A percentile compares a stretch with the other conserved stretches of the same genome.
Conservation (phyloP, 129 eudicot genomes). For the Centaurea solstitialis region DNA sequence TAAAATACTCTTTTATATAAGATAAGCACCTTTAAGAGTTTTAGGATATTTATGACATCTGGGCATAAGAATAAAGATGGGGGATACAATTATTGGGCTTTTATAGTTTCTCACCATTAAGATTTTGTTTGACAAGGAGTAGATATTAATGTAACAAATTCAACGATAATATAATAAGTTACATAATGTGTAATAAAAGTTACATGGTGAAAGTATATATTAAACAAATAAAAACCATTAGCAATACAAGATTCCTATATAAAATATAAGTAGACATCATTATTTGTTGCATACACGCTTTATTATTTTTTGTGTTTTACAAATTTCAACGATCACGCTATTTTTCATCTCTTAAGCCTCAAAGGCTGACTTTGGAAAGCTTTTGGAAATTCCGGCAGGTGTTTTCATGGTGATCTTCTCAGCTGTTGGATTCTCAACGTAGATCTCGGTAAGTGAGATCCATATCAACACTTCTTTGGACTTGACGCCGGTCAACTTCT, state of each 20-base stretch:
- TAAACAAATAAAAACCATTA: neutral
- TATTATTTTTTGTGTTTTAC: neutral
- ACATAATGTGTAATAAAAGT: neutral
- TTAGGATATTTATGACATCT: neutral
- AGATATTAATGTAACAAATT: neutral
- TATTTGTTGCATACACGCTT: conserved; percentile 4
- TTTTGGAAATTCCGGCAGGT: conserved; percentile 48
- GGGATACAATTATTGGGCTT: too few species aligned
- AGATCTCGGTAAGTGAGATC: conserved; percentile 47
- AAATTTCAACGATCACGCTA: neutral
- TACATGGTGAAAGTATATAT: neutral
- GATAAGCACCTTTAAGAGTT: too few species aligned
- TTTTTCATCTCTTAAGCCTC: conserved; percentile 5
- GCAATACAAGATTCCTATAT: neutral
- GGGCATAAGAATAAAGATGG: neutral
- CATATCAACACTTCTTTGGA: conserved; percentile 63
- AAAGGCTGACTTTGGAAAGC: conserved; percentile 47
- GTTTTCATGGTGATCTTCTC: conserved; percentile 53
- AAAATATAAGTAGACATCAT: neutral
- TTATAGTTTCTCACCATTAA: too few species aligned
- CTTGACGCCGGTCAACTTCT: conserved; percentile 59
- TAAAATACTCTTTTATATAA: too few species aligned
- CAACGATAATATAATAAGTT: neutral
- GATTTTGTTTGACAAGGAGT: neutral
- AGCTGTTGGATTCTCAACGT: conserved; percentile 33